These are phyloP conservation scores for Antitrichia curtipendula DNA, from an alignment of 225 moss, liverwort and hornwort species.

Conservation along the genomic window DNA sequence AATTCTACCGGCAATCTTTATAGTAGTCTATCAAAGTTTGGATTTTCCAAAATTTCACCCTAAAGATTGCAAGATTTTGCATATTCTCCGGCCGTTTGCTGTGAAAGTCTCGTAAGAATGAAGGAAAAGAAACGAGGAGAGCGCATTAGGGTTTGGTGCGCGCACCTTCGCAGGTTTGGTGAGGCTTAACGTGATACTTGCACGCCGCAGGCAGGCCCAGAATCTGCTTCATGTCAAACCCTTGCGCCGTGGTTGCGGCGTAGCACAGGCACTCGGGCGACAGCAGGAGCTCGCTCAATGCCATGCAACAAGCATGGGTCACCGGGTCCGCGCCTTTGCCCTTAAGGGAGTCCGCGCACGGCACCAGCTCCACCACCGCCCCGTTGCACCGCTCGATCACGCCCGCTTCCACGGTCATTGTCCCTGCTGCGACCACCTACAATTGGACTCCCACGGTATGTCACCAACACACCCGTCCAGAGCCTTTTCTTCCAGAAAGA, in stretches of 20 bases:
- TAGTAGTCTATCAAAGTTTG: no score
- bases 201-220: slow-evolving; percentile 19
- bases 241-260: slow-evolving; percentile 23
- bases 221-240: slow-evolving; percentile 23
- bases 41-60: no score
- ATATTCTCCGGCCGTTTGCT: not conserved
- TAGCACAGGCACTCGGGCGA: slow-evolving; percentile 40
- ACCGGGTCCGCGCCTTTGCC: slow-evolving; percentile 6
- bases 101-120: not conserved
- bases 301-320: slow-evolving; percentile 31
- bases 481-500: not conserved
- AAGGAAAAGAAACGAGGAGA: not conserved
- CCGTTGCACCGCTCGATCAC: slow-evolving; percentile 24
- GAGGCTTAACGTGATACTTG: slow-evolving; percentile 3
- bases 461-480: not conserved
- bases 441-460: not conserved
- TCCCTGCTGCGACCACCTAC: not conserved
- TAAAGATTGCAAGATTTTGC: not conserved
- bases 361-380: slow-evolving; percentile 15
- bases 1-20: no score
- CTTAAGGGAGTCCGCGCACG: slow-evolving; percentile 10
- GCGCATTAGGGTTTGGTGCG: not conserved
- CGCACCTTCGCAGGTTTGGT: slow-evolving; percentile 22
- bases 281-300: slow-evolving; percentile 40
- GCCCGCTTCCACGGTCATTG: not conserved